Evolutionary conservation across 306 rosid genomes (phyloP).

Genomic region (peach (Prunus persica)): DNA sequence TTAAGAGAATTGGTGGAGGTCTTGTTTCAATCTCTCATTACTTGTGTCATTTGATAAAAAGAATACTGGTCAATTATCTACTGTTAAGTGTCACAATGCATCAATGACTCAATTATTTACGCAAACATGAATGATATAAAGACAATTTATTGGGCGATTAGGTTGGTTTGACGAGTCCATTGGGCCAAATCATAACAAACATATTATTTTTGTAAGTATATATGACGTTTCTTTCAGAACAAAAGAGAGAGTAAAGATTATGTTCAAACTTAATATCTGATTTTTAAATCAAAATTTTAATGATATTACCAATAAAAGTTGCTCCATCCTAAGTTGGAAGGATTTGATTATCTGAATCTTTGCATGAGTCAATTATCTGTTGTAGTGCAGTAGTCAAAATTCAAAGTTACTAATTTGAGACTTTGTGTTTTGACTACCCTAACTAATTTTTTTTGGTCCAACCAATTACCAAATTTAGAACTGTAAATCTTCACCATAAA

Average conservation of each 20-base stretch:
- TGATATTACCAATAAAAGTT: not conserved
- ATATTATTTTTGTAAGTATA: no score
- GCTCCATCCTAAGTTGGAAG: not conserved
- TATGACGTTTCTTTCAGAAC: not conserved
- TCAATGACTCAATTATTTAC: no score
- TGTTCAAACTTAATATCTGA: not conserved
- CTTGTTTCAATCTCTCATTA: no score
- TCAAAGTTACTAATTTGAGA: not conserved
- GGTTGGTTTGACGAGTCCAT: no score
- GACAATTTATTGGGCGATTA: no score
- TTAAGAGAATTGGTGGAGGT: no score
- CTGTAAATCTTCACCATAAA: slow-evolving; percentile 1
- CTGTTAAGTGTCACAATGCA: no score
- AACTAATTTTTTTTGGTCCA: not conserved
- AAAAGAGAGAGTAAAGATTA: not conserved
- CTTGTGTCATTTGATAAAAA: no score
- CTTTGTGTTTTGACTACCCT: not conserved
- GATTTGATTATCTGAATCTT: not conserved
- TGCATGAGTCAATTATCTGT: not conserved
- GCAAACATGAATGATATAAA: no score
- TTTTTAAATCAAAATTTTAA: not conserved
- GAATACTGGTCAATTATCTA: no score
- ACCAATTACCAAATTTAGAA: slow-evolving; percentile 6
- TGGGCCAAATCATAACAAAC: no score
- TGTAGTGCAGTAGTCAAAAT: not conserved